phyloP scores from a whole-genome alignment of 805 yeast species.

The Saccharomyces jurei region DNA sequence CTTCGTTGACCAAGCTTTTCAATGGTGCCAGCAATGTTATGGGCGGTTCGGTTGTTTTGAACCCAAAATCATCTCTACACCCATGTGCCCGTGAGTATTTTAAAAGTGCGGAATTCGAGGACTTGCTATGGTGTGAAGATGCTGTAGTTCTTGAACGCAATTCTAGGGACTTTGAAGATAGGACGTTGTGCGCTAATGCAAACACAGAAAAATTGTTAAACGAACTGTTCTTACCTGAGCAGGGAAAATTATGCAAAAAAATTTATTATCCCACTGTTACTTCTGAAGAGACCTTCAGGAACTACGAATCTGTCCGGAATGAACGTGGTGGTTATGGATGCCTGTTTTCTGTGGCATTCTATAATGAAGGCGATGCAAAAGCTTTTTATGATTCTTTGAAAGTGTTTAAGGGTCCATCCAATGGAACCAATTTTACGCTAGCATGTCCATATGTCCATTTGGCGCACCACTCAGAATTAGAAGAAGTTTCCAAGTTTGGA shows the following conservation, averaged over 20 bases:
- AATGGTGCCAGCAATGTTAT: slow-evolving; percentile 91
- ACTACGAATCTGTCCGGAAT: slow-evolving; percentile 6
- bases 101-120: slow-evolving; percentile 44
- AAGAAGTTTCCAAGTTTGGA: slow-evolving; percentile 71
- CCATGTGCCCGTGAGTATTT: slow-evolving; percentile 41
- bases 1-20: slow-evolving; percentile 86
- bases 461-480: slow-evolving; percentile 75
- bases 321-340: slow-evolving; percentile 10
- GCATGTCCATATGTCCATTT: slow-evolving; percentile 79
- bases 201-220: slow-evolving; percentile 34
- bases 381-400: slow-evolving; percentile 6
- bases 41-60: slow-evolving; percentile 79
- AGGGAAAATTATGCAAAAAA: slow-evolving; percentile 6
- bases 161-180: slow-evolving; percentile 68
- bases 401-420: slow-evolving; percentile 63
- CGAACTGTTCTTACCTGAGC: slow-evolving; percentile 4
- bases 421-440: slow-evolving; percentile 81
- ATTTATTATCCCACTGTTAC: slow-evolving; percentile 8
- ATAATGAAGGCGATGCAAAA: slow-evolving; percentile 5
- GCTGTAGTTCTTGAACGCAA: slow-evolving; percentile 83
- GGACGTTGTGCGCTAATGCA: slow-evolving; percentile 43
- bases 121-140: slow-evolving; percentile 82
- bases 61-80: slow-evolving; percentile 49
- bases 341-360: slow-evolving; percentile 6
- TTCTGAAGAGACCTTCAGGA: slow-evolving; percentile 6